These are phyloP conservation scores for Talaromyces sp. DNA, from an alignment of 2,329 filamentous ascomycete species.

Conservation along the genomic window DNA sequence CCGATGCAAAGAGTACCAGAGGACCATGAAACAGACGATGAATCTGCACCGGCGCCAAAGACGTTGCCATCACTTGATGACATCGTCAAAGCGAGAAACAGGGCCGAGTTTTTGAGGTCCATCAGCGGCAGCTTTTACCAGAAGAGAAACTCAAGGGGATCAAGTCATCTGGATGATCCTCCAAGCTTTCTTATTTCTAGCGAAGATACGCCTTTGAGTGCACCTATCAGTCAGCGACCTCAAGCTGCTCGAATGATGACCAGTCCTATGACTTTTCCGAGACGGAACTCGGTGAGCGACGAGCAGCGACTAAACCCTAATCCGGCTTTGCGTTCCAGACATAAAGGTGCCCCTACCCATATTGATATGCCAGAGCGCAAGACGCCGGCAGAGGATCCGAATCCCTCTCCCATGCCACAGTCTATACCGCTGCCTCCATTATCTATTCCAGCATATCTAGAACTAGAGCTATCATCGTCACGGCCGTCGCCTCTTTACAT, in stretches of 20 bases:
- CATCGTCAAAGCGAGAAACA: conserved; percentile 20
- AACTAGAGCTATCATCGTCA: conserved; percentile 60
- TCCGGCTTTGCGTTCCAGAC: conserved; percentile 33
- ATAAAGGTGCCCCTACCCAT: conserved; percentile 29
- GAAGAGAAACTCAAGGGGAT: conserved; percentile 7
- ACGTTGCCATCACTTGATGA: conserved; percentile 29
- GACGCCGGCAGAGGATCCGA: conserved; percentile 28
- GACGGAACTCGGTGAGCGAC: conserved; percentile 29
- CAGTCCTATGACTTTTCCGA: conserved; percentile 28
- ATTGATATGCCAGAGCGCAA: conserved; percentile 32
- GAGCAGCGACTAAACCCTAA: conserved; percentile 33
- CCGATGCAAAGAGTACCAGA: conserved; percentile 39
- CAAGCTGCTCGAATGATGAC: conserved; percentile 35
- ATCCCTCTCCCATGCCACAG: conserved; percentile 49
- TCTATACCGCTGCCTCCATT: conserved; percentile 60
- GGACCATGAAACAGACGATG: conserved; percentile 10
- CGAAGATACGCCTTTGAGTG: conserved; percentile 21
- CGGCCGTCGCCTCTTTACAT: conserved; percentile 62
- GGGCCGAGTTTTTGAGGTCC: conserved; percentile 24
- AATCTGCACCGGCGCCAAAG: background rate
- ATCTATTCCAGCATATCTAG: conserved; percentile 63
- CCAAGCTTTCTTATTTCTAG: conserved; percentile 24
- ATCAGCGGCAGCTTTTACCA: conserved; percentile 17
- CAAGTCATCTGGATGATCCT: conserved; percentile 25
- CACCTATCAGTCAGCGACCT: conserved; percentile 29